Base-by-base conservation (phyloP, 306 rosid genomes). In the Geum urbanum region DNA sequence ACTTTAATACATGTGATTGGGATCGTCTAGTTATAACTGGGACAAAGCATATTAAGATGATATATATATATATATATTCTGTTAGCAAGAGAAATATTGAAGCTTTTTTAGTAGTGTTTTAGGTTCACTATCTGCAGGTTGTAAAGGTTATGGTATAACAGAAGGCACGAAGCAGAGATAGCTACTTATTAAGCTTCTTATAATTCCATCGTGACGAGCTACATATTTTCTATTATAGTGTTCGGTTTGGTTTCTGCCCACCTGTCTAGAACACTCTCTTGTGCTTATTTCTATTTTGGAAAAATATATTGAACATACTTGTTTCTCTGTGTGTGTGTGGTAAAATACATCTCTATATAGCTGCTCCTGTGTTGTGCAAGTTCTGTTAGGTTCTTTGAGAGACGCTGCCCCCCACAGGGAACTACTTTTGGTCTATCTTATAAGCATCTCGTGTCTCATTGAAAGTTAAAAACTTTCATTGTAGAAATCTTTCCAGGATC, bases 401-500 rank as follows among this genome's bases (percentile, higher is more conserved):
- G 35, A 24, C 48, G 56, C 46, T 7, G 69, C n/a, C 15, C 47
- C 47, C 59, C 20, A 18, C 20, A 14, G 49, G 59, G 58, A 72
- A 32, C 60, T 61, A 39, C 50, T 19, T 22, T 69, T 65, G 27
- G 53, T 75, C 53, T 13, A 56, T 70, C 70, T 49, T 82, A 14
- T 78, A 62, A 72, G 41, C 54, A 64, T 22, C 66, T 63, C 41
- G 59, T 47, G 59, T 72, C 39, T 55, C 73, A 49, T 57, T 59
- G 66, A 53, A 51, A 55, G 52, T 27, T 46, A 79, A 48, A 48
- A 72, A 74, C 52, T 81, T 86, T 74, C 59, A 41, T 74, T 84
- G 80, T 70, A 94, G 99, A 91, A 87, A 81, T 94, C 99, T 70
- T 94, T 94, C 83, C 96, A 87, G 84, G 92, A 86, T 81, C 99